Conservation (phyloP, 2,329 filamentous ascomycete genomes). For the Diaporthe citrichinensis region DNA sequence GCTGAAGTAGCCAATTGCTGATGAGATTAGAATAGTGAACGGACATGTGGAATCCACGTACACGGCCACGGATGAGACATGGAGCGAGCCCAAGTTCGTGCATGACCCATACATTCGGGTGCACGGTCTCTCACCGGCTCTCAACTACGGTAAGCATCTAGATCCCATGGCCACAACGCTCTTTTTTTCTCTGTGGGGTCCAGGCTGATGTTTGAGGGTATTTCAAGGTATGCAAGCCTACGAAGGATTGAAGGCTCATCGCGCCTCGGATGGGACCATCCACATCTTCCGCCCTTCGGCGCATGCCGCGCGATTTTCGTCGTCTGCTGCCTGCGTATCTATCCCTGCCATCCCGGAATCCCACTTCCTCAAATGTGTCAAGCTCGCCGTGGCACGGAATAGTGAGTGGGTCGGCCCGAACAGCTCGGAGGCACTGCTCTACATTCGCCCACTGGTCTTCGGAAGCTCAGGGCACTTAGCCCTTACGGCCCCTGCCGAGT, state of each 20-base stretch:
- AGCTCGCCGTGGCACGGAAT: slow-evolving; percentile 87
- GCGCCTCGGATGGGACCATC: slow-evolving; percentile 79
- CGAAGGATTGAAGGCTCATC: slow-evolving; percentile 97
- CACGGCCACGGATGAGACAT: slow-evolving; percentile 79
- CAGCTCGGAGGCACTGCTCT: slow-evolving; percentile 90
- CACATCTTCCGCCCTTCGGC: slow-evolving; percentile 89
- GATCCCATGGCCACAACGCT: background rate
- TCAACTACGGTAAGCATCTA: slow-evolving; percentile 87
- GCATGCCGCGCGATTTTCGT: slow-evolving; percentile 87
- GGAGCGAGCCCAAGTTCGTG: slow-evolving; percentile 85
- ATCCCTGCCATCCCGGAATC: slow-evolving; percentile 84
- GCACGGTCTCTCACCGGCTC: slow-evolving; percentile 93
- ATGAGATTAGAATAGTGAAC: slow-evolving; percentile 73
- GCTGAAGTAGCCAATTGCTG: background rate
- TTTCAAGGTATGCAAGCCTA: slow-evolving; percentile 76
- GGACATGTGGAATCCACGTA: slow-evolving; percentile 93
- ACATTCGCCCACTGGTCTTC: slow-evolving; percentile 90
- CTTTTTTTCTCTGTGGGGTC: background rate
- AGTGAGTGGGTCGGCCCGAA: slow-evolving; percentile 93
- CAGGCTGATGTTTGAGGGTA: background rate
- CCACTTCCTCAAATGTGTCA: slow-evolving; percentile 82
- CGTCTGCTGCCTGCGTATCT: slow-evolving; percentile 86
- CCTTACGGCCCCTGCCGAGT: slow-evolving; percentile 88
- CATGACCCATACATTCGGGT: slow-evolving; percentile 87
- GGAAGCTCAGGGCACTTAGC: slow-evolving; percentile 91